These are phyloP conservation scores for Exophiala sideris DNA, from an alignment of 2,329 filamentous ascomycete genomes.

Conservation along the genomic window DNA sequence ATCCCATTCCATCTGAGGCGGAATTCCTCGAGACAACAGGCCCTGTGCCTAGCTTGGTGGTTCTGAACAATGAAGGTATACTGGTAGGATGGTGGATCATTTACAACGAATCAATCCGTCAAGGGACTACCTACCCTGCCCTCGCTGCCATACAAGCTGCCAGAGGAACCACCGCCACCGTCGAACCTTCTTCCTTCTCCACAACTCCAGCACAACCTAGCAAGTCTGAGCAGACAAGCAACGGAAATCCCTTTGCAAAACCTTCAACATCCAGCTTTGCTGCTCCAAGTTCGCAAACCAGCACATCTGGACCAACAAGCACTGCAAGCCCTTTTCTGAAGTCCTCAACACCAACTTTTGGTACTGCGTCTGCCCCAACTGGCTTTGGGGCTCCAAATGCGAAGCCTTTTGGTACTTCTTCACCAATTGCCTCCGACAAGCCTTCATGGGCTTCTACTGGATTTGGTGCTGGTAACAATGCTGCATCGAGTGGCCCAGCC, in stretches of 20 bases:
- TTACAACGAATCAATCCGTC: conserved; percentile 79
- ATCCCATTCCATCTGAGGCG: conserved; percentile 71
- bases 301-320: too few relatives aligned
- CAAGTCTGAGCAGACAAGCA: conserved; percentile 12
- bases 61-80: conserved; percentile 84
- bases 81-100: conserved; percentile 87
- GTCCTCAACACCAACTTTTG: conserved; percentile 22
- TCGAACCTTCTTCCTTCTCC: not conserved
- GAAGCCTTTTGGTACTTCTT: conserved; percentile 27
- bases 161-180: not conserved
- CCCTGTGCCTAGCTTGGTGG: conserved; percentile 78
- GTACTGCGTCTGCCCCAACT: conserved; percentile 6
- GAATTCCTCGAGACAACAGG: conserved; percentile 75
- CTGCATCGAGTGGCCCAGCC: conserved; percentile 7
- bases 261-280: conserved; percentile 18
- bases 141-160: conserved; percentile 41
- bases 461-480: conserved; percentile 19
- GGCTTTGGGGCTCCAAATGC: conserved; percentile 26
- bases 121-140: conserved; percentile 69
- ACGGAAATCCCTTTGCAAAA: conserved; percentile 36
- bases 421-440: conserved; percentile 30
- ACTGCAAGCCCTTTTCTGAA: too few relatives aligned
- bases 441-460: conserved; percentile 29
- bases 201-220: conserved; percentile 7
- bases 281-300: too few relatives aligned